Conservation (phyloP, 441 rosid genomes). For the Adansonia grandidieri region DNA sequence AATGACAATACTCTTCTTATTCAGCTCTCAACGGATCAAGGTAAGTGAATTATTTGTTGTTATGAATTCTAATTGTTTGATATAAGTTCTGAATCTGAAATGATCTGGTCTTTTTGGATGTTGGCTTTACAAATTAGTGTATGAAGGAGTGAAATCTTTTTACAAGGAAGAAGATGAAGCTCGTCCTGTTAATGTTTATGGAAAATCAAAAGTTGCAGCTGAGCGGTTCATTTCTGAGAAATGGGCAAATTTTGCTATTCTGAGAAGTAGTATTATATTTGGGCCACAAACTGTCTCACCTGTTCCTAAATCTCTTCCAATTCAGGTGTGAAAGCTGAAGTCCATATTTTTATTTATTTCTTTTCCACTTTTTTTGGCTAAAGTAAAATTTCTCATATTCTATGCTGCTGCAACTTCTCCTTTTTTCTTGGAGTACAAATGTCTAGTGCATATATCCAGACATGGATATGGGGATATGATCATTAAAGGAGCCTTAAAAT, state of each 20-base stretch:
- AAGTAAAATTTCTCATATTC: not conserved
- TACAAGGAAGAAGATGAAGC: constrained; percentile 89
- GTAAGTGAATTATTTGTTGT: constrained; percentile 33
- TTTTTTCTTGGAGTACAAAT: too few relatives aligned
- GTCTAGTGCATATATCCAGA: too few relatives aligned
- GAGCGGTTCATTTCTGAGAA: constrained; percentile 66
- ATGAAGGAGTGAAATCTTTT: constrained; percentile 76
- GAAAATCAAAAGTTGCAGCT: constrained; percentile 83
- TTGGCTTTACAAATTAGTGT: constrained; percentile 47
- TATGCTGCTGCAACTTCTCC: too few relatives aligned
- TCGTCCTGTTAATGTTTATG: constrained; percentile 77
- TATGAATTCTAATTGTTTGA: constrained; percentile 13
- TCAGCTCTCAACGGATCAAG: constrained; percentile 92
- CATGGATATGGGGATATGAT: too few relatives aligned
- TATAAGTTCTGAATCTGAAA: not conserved
- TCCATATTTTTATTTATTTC: not conserved
- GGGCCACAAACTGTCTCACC: constrained; percentile 90
- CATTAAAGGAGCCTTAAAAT: too few relatives aligned
- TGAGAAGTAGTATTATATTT: constrained; percentile 83
- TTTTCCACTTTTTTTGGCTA: constrained; percentile 1
- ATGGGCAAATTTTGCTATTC: constrained; percentile 63
- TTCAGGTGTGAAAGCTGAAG: constrained; percentile 57
- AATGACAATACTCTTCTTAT: constrained; percentile 52
- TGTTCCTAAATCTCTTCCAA: constrained; percentile 78
- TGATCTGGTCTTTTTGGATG: not conserved